Percentiles rank a stretch among this genome's conserved stretches.
phyloP scores from a whole-genome alignment of 2,329 filamentous ascomycete species.

The Periconia macrospinosa region DNA sequence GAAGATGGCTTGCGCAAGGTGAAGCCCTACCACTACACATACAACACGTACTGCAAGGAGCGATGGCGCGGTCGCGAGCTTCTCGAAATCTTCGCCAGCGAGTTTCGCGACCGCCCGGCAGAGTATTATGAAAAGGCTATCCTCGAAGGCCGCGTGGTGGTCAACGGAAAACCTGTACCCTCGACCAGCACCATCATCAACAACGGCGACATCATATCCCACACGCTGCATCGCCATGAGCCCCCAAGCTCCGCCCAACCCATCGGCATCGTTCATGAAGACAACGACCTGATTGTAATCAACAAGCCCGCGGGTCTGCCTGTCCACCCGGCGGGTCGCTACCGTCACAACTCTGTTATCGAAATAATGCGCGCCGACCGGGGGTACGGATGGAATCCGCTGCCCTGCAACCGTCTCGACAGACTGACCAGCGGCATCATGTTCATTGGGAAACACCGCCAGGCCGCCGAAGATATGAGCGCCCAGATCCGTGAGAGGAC shows the following conservation, averaged over 20 bases:
- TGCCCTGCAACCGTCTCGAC: conserved; percentile 91
- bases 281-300: conserved; percentile 91
- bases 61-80: conserved; percentile 83
- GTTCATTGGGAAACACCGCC: conserved; percentile 89
- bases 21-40: conserved; percentile 86
- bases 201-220: conserved; percentile 89
- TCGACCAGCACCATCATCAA: conserved; percentile 70
- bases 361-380: conserved; percentile 88
- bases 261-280: conserved; percentile 84
- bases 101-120: conserved; percentile 84
- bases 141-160: conserved; percentile 72
- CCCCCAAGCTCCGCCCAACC: conserved; percentile 83
- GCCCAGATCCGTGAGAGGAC: conserved; percentile 76
- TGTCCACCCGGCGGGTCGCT: conserved; percentile 91
- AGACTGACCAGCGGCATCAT: conserved; percentile 94
- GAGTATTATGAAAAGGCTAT: conserved; percentile 87
- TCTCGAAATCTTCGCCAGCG: conserved; percentile 84
- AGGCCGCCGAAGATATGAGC: conserved; percentile 76
- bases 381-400: conserved; percentile 59
- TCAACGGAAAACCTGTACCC: conserved; percentile 74
- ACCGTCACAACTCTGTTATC: conserved; percentile 91
- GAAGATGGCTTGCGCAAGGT: conserved; percentile 83
- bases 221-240: conserved; percentile 94
- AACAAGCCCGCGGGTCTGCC: conserved; percentile 95
- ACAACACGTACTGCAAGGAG: conserved; percentile 93